Evolutionary conservation across 768 basidiomycete species (phyloP).

Genomic region (Agaricus sinodeliciosus): DNA sequence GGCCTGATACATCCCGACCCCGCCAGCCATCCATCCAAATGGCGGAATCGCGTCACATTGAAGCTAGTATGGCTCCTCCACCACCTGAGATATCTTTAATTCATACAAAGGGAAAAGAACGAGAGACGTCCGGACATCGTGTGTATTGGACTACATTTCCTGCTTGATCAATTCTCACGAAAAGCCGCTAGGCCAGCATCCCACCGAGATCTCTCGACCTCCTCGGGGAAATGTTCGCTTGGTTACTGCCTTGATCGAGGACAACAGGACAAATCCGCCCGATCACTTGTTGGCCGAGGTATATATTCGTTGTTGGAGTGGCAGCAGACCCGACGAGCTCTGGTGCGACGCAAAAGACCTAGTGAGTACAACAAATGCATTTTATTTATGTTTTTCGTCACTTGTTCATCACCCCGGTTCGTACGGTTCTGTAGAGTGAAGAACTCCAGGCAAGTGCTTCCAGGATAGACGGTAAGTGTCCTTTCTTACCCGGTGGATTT

Average conservation of each 20-base stretch:
- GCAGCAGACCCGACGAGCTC: conserved; percentile 36
- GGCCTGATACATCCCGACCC: conserved; percentile 1
- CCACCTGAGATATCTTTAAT: background rate
- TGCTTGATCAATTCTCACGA: background rate
- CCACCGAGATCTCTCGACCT: conserved; percentile 10
- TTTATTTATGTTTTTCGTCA: background rate
- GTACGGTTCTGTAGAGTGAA: conserved; percentile 27
- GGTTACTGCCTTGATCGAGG: conserved; percentile 64
- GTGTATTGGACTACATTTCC: background rate
- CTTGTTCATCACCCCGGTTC: background rate
- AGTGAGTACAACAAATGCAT: conserved; percentile 21
- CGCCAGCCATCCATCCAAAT: background rate
- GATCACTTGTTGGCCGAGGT: conserved; percentile 66
- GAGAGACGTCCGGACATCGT: conserved; percentile 4
- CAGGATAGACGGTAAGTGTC: conserved; percentile 56
- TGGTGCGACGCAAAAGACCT: conserved; percentile 71
- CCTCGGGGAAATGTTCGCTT: conserved; percentile 32
- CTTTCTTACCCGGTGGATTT: background rate
- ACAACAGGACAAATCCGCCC: conserved; percentile 42
- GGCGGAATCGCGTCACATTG: background rate
- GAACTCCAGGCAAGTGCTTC: conserved; percentile 56
- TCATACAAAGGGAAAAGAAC: conserved; percentile 7
- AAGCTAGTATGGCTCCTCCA: conserved; percentile 7
- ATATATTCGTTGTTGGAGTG: conserved; percentile 29
- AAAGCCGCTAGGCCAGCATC: conserved; percentile 1